phyloP scores from a whole-genome alignment of 2,329 filamentous ascomycete species.

The Neonectria punicea region DNA sequence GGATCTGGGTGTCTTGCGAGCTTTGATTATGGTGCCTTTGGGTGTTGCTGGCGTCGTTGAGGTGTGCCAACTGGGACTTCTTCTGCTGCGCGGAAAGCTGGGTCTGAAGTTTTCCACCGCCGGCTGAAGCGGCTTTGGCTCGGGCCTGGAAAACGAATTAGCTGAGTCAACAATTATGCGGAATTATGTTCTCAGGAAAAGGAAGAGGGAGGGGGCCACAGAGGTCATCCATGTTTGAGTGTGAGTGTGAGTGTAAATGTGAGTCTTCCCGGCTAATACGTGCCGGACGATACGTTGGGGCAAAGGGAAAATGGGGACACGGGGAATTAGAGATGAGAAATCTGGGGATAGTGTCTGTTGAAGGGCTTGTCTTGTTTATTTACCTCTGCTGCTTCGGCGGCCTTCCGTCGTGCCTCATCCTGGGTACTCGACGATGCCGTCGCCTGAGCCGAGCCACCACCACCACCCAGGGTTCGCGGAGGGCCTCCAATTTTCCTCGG shows the following conservation, averaged over 20 bases:
- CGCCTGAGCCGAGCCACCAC: slow-evolving; percentile 44
- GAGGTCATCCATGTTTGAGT: no score
- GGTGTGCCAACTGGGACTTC: slow-evolving; percentile 73
- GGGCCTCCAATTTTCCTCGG: slow-evolving; percentile 65
- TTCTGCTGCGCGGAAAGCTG: slow-evolving; percentile 81
- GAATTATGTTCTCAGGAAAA: no score
- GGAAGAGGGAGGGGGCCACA: no score
- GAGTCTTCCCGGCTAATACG: neutral
- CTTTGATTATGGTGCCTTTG: slow-evolving; percentile 46
- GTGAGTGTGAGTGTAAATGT: neutral
- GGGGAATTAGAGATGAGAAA: neutral
- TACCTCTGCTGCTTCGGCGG: slow-evolving; percentile 88
- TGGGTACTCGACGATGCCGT: slow-evolving; percentile 42
- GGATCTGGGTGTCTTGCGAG: slow-evolving; percentile 38
- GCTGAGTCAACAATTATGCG: neutral
- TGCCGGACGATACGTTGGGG: neutral
- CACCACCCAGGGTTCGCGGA: slow-evolving; percentile 72
- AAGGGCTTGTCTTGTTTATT: slow-evolving; percentile 43
- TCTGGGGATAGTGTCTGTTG: no score
- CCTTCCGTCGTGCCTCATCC: slow-evolving; percentile 75
- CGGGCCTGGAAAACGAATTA: slow-evolving; percentile 65
- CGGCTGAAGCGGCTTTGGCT: slow-evolving; percentile 66
- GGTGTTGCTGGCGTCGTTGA: slow-evolving; percentile 78
- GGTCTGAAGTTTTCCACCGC: slow-evolving; percentile 74
- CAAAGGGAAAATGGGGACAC: no score